A percentile compares a stretch with the other conserved stretches of the same genome.
phyloP scores from a whole-genome alignment of 2,329 filamentous ascomycete species.

The Nigrospora osmanthi region DNA sequence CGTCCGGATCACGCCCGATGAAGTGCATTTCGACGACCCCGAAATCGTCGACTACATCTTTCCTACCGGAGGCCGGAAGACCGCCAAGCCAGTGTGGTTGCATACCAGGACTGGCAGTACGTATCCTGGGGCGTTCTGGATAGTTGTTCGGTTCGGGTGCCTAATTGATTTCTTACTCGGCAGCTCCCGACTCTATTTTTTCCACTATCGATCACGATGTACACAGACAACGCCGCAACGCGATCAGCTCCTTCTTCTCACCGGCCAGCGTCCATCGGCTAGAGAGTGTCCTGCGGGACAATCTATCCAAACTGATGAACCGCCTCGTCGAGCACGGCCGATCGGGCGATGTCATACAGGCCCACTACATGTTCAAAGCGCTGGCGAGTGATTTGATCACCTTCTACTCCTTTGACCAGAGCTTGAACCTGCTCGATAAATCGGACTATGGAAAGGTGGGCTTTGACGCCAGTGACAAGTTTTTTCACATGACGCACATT shows the following conservation, averaged over 20 bases:
- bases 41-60: too few species aligned
- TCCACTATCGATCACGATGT: too few species aligned
- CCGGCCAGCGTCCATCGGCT: slow-evolving; percentile 1
- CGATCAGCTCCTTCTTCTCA: slow-evolving; percentile 4
- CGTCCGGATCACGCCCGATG: too few species aligned
- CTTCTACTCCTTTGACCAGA: not conserved
- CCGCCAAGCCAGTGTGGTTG: too few species aligned
- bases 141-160: too few species aligned
- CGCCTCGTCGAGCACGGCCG: slow-evolving; percentile 1
- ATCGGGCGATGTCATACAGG: not conserved
- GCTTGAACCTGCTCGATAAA: not conserved
- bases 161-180: too few species aligned
- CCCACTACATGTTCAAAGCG: slow-evolving; percentile 12
- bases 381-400: slow-evolving; percentile 8
- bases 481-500: too few species aligned
- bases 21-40: too few species aligned
- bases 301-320: slow-evolving; percentile 3
- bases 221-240: slow-evolving; percentile 1
- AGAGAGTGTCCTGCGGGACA: slow-evolving; percentile 5
- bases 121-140: too few species aligned
- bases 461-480: not conserved
- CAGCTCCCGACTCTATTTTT: too few species aligned
- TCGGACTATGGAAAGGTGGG: not conserved
- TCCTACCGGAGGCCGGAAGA: too few species aligned
- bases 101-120: too few species aligned